Base-by-base conservation (phyloP, 2,329 filamentous ascomycete species). In the Penicillium rolfsii region DNA sequence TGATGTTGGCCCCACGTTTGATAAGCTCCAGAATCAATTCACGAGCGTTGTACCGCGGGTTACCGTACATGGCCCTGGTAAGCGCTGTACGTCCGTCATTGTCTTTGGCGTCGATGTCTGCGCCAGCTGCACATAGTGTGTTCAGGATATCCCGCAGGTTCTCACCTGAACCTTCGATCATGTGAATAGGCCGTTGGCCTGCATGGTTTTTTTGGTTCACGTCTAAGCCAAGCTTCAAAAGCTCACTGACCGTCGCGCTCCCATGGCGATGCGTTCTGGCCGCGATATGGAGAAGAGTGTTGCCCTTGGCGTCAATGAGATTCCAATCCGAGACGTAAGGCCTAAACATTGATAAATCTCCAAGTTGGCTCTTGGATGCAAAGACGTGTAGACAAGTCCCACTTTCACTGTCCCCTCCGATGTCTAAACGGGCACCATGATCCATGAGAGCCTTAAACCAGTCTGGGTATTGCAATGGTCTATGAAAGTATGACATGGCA, bases 271-370 rank as follows among this genome's bases (percentile, higher is more conserved):
- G 43, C 12, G 11, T 9, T 26, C 26, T 46, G 43, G 24, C 24
- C 12, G 62, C 58, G 9, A 61, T 26, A 36, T 69, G 67, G 19
- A 69, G 56, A 16, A 65, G 45, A 4, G 66, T 69, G 33, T 67
- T 60, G 14, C 64, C 66, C 6, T 65, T 57, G 4, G 52, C 60
- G 22, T 63, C 59, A 4, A 30, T 57, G 7, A 57, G 45, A 12
- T 33, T 40, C 64, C 62, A 66, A 52, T 62, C 55, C 4, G 52
- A 55, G 12, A 65, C 56, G 30, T 59, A 59, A 16, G 64, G 63
- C 3, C 22, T 40, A 11, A 67, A 58, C 35, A 65, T 11, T 1
- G 60, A 64, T 7, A 64, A 33, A 40, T 68, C 59, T 5, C 55
- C 63, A 3, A 63, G 43, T 9, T 60, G 24, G 7, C 46, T 41